A percentile compares a stretch with the other conserved stretches of the same genome.
Conservation (phyloP, 163 green algal genomes). For the Coccomyxa subellipsoidea region DNA sequence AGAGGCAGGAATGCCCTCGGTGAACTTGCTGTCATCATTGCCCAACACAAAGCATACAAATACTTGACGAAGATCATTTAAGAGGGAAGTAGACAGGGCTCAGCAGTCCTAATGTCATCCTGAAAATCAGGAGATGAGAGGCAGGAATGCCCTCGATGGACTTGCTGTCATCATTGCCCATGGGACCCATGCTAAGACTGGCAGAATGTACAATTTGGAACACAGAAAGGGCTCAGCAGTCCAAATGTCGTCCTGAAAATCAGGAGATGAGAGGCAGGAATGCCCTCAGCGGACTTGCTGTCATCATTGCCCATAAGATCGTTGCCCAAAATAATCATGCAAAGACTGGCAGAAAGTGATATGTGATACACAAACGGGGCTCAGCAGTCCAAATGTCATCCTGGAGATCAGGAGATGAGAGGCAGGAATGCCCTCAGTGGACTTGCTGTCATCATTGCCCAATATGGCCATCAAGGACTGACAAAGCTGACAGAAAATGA, state of each 20-base stretch:
- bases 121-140: neutral
- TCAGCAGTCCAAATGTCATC: neutral
- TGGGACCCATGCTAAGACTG: too few species aligned
- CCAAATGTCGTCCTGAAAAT: neutral
- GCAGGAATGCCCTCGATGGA: neutral
- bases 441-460: neutral
- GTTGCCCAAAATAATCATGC: too few species aligned
- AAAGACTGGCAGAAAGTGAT: too few species aligned
- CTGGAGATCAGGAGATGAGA: neutral
- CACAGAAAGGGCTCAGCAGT: neutral
- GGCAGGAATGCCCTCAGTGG: neutral
- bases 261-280: neutral
- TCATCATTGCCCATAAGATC: neutral
- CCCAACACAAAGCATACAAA: too few species aligned
- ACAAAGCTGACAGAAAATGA: too few species aligned
- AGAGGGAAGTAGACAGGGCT: neutral
- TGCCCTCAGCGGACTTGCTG: neutral
- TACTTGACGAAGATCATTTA: neutral
- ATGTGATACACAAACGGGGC: too few species aligned
- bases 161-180: neutral
- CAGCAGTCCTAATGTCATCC: neutral
- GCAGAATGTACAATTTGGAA: neutral
- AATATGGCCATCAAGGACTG: too few species aligned
- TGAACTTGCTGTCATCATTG: neutral
- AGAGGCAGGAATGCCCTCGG: constrained; percentile 3